Evolutionary conservation across 2,329 filamentous ascomycete genomes (phyloP), one percentile per base, ranked within the genome.

Genomic region (Drechslerella dactyloides): DNA sequence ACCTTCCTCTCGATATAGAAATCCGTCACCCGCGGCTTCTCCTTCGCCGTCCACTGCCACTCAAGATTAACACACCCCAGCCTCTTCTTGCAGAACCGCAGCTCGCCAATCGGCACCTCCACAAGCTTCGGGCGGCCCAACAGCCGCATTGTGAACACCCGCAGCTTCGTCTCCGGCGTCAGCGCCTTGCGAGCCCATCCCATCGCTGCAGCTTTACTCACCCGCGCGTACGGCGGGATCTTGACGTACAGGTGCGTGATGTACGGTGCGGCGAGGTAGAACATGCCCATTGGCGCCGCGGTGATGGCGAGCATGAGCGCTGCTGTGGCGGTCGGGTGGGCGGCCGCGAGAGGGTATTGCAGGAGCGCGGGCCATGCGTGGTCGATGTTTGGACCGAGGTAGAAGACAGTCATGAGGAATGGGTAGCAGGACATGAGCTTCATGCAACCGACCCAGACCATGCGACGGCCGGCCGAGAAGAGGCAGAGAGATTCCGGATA

Each of bases 51-150:
- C 35, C 48, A 61, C 48, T 63, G 52, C 73, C 68, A 70, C 56
- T 76, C 73, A 52, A 73, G 53, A 64, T 76, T 76, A 2, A 75
- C 73, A 61, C 75, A 76, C 33, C 75, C 75, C 24, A 75, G 19
- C 27, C 75, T 51, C 50, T 74, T 74, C 19, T 64, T 75, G 24
- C 60, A 66, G 59, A 69, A 69, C 42, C 40, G 50, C 57, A 76
- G 50, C 19, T 76, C 74, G 21, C 65, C 69, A 13, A 75, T n/a
- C 33, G 68, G 69, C n/a, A 76, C 60, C 24, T 73, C 73, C 17
- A 66, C 74, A 24, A 75, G 27, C 44, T 75, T 75, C 15, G 75
- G 75, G 30, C 75, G 58, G 6, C 75, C 75, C 24, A 75, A 57
- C n/a, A 57, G 42, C 8, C 74, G 53, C 58, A 76, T 75, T 6